Percentiles rank a stretch among this genome's conserved stretches.
phyloP scores from a whole-genome alignment of 257 asterid genomes.

The Galeopsis tetrahit region DNA sequence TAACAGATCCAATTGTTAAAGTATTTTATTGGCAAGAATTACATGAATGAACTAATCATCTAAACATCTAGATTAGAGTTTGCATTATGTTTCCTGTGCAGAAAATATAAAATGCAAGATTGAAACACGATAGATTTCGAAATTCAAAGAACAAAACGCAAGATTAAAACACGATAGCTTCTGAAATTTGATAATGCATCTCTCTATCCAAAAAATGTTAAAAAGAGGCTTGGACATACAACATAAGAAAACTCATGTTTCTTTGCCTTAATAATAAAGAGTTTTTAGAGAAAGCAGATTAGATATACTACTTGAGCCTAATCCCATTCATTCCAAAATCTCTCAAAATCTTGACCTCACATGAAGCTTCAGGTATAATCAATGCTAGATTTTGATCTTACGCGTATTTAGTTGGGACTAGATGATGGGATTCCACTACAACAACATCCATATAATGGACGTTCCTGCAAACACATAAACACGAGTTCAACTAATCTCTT shows the following conservation, averaged over 20 bases:
- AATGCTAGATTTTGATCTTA: constrained; percentile 3
- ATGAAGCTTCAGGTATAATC: not conserved
- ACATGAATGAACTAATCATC: too few species aligned
- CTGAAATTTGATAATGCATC: not conserved
- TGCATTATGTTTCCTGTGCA: too few species aligned
- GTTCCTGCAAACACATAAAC: constrained; percentile 60
- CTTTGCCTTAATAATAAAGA: not conserved
- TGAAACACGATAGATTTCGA: too few species aligned
- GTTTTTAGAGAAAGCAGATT: not conserved
- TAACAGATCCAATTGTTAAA: too few species aligned
- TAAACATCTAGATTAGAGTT: too few species aligned
- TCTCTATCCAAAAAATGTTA: not conserved
- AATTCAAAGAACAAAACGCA: too few species aligned
- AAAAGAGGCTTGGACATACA: not conserved
- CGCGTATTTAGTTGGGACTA: constrained; percentile 44
- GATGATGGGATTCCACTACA: constrained; percentile 86
- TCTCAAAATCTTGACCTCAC: not conserved
- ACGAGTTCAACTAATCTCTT: not conserved
- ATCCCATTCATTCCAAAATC: not conserved
- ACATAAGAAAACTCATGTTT: not conserved
- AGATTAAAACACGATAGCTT: too few species aligned
- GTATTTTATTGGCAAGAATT: too few species aligned
- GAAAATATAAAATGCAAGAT: too few species aligned
- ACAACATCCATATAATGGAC: constrained; percentile 86
- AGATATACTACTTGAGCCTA: not conserved